These are phyloP conservation scores for Hypoxylon cercidicola DNA, from an alignment of 495 filamentous ascomycete species.

Conservation along the genomic window DNA sequence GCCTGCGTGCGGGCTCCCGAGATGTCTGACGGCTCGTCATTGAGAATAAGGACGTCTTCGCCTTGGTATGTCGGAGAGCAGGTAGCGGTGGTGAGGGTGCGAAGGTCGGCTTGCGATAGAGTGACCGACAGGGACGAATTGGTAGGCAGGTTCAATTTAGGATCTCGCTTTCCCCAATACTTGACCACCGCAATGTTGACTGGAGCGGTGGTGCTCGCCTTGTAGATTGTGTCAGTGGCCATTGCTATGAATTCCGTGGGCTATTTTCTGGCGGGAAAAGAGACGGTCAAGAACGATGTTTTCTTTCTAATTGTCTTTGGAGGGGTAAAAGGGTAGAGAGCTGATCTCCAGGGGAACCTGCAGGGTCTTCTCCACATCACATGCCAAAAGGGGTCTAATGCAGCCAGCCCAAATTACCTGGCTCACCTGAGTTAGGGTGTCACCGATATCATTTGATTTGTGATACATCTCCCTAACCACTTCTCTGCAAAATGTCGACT, in stretches of 20 bases:
- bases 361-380: conserved; percentile 12
- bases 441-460: not conserved
- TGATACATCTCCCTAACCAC: too few species aligned
- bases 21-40: conserved; percentile 83
- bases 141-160: conserved; percentile 92
- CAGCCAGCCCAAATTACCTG: not conserved
- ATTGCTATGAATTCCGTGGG: conserved; percentile 44
- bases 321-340: conserved; percentile 10
- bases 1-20: conserved; percentile 87
- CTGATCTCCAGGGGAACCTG: conserved; percentile 10
- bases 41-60: conserved; percentile 82
- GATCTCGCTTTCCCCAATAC: conserved; percentile 99
- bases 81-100: conserved; percentile 94
- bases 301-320: conserved; percentile 22
- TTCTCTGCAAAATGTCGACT: too few species aligned
- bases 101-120: conserved; percentile 90
- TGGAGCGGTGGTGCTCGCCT: conserved; percentile 93
- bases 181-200: conserved; percentile 99
- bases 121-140: conserved; percentile 97
- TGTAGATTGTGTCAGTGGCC: conserved; percentile 70
- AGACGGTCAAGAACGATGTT: conserved; percentile 18
- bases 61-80: conserved; percentile 79
- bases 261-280: conserved; percentile 5
- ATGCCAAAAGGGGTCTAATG: conserved; percentile 1
- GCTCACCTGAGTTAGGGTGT: not conserved